phyloP scores from a whole-genome alignment of 805 yeast genomes.

The Lipomyces oligophaga region DNA sequence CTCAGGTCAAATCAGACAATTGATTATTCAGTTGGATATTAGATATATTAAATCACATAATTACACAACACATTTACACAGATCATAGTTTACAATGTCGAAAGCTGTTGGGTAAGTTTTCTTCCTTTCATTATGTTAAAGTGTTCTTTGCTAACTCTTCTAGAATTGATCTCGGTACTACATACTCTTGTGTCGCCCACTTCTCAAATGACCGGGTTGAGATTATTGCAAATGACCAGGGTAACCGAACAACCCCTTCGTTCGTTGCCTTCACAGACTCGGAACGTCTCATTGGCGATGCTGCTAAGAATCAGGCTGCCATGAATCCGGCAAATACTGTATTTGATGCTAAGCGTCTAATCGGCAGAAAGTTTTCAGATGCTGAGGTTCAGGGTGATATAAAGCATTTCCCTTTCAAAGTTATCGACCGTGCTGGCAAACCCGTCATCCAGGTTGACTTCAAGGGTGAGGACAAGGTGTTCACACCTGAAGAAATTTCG shows the following conservation, averaged over 20 bases:
- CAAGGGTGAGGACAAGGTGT: slow-evolving; percentile 80
- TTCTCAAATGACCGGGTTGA: slow-evolving; percentile 83
- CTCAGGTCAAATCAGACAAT: too few relatives aligned
- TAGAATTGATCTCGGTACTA: slow-evolving; percentile 95
- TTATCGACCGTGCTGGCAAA: slow-evolving; percentile 74
- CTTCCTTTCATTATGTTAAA: background rate
- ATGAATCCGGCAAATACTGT: slow-evolving; percentile 92
- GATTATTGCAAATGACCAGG: slow-evolving; percentile 95
- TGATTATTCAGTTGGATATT: too few relatives aligned
- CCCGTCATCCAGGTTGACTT: slow-evolving; percentile 83
- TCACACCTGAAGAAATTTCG: slow-evolving; percentile 92
- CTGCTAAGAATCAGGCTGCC: slow-evolving; percentile 98
- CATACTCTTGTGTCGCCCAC: slow-evolving; percentile 96
- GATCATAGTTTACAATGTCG: slow-evolving; percentile 42
- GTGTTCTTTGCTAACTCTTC: slow-evolving; percentile 5
- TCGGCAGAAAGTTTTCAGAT: slow-evolving; percentile 78
- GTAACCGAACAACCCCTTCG: slow-evolving; percentile 97
- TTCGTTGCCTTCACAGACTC: slow-evolving; percentile 94
- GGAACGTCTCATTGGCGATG: slow-evolving; percentile 94
- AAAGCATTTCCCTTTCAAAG: slow-evolving; percentile 86
- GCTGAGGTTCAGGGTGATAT: slow-evolving; percentile 73
- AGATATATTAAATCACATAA: too few relatives aligned
- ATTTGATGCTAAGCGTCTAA: slow-evolving; percentile 92
- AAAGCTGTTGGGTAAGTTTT: slow-evolving; percentile 44
- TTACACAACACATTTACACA: slow-evolving; percentile 9